These are phyloP conservation scores for Coemansia sp. DNA, from an alignment of 192 early-diverging fungal species.

Conservation along the genomic window DNA sequence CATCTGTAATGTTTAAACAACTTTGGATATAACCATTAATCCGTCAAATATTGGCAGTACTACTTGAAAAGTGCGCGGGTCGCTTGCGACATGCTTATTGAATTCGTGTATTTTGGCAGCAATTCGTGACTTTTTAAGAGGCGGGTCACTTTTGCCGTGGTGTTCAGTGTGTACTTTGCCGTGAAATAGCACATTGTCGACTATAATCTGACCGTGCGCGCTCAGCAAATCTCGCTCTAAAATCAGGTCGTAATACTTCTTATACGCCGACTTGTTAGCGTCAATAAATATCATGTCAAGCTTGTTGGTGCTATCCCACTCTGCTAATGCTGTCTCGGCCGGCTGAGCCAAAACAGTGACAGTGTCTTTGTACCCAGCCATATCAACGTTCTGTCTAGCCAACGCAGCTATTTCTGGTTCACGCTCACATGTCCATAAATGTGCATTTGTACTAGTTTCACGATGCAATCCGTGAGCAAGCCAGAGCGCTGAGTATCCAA, in stretches of 20 bases:
- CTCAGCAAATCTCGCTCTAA: slow-evolving; percentile 59
- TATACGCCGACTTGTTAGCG: slow-evolving; percentile 69
- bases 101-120: slow-evolving; percentile 48
- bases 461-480: slow-evolving; percentile 59
- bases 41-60: slow-evolving; percentile 71
- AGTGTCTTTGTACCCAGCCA: slow-evolving; percentile 17
- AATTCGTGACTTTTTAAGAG: neutral
- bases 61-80: slow-evolving; percentile 56
- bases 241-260: slow-evolving; percentile 61
- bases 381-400: slow-evolving; percentile 17
- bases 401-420: slow-evolving; percentile 42
- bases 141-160: neutral
- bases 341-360: slow-evolving; percentile 16
- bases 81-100: slow-evolving; percentile 62
- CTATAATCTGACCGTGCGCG: slow-evolving; percentile 59
- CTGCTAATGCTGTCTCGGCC: slow-evolving; percentile 17
- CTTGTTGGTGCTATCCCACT: slow-evolving; percentile 37
- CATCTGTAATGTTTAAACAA: too few species aligned
- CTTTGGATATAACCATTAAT: slow-evolving; percentile 42
- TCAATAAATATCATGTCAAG: slow-evolving; percentile 68
- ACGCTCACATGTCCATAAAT: slow-evolving; percentile 41
- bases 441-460: neutral
- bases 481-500: slow-evolving; percentile 64
- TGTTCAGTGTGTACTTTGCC: slow-evolving; percentile 20
- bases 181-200: slow-evolving; percentile 62